These are phyloP conservation scores for Canavalia gladiata DNA, from an alignment of 306 rosid genomes.

Conservation along the genomic window DNA sequence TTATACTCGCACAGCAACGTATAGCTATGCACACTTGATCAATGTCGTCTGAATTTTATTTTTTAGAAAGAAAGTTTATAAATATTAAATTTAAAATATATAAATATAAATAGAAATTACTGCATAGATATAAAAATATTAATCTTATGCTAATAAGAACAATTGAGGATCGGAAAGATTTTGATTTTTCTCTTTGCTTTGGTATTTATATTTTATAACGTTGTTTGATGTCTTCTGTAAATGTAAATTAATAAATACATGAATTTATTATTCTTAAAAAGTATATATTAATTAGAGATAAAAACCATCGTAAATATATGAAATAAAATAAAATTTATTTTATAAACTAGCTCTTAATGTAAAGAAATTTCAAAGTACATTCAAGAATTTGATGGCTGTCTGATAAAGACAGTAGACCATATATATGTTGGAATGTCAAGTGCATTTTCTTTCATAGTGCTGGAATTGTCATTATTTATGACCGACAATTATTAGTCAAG, in stretches of 20 bases:
- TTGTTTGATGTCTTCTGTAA: neutral
- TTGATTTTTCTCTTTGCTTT: neutral
- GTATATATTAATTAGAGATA: too few species aligned
- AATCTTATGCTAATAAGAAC: neutral
- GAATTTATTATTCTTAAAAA: neutral
- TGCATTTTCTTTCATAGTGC: constrained; percentile 4
- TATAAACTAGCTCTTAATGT: too few species aligned
- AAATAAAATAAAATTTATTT: too few species aligned
- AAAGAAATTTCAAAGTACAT: too few species aligned
- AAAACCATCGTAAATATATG: too few species aligned
- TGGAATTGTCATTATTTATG: neutral
- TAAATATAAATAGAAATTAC: too few species aligned
- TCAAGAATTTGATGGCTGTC: neutral
- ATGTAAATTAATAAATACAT: neutral
- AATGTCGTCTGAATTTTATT: too few species aligned
- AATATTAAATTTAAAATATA: too few species aligned
- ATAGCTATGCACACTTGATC: too few species aligned
- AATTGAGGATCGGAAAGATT: neutral
- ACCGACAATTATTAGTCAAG: neutral
- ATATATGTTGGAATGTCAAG: neutral
- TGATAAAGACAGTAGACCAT: constrained; percentile 26
- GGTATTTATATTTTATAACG: neutral
- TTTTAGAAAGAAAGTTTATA: too few species aligned
- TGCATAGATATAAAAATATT: too few species aligned
- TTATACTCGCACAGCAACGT: too few species aligned